These are phyloP conservation scores for Lolium multiflorum DNA, from an alignment of 176 grass and related monocot genomes.

Conservation along the genomic window DNA sequence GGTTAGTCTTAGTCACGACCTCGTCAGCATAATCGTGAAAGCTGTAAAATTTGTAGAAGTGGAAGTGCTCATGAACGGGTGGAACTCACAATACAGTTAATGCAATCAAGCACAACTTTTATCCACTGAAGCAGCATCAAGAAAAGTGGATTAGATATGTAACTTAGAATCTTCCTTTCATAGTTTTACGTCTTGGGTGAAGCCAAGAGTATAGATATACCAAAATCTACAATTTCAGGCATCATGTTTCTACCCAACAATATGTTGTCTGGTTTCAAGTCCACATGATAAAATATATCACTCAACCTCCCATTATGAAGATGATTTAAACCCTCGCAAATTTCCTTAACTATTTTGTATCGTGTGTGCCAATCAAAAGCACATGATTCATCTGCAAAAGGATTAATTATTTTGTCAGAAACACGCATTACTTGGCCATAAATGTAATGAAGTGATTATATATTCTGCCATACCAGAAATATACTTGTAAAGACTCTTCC, in stretches of 20 bases:
- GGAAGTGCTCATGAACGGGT: no score
- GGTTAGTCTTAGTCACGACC: no score
- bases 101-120: not conserved
- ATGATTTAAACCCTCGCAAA: not conserved
- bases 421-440: no score
- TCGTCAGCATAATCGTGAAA: no score
- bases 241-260: not conserved
- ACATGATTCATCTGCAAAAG: no score
- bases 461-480: no score
- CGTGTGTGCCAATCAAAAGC: no score
- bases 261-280: not conserved
- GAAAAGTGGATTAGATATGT: not conserved
- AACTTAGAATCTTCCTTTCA: not conserved
- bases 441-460: no score
- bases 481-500: no score
- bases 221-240: not conserved
- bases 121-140: not conserved
- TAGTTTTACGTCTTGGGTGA: not conserved
- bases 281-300: conserved; percentile 4
- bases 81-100: not conserved
- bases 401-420: not conserved
- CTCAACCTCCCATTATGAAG: not conserved
- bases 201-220: not conserved
- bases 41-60: no score
- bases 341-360: no score